Percentiles rank a stretch among this genome's conserved stretches.
Conservation (phyloP, 2,329 filamentous ascomycete genomes). For the Oidium heveae region DNA sequence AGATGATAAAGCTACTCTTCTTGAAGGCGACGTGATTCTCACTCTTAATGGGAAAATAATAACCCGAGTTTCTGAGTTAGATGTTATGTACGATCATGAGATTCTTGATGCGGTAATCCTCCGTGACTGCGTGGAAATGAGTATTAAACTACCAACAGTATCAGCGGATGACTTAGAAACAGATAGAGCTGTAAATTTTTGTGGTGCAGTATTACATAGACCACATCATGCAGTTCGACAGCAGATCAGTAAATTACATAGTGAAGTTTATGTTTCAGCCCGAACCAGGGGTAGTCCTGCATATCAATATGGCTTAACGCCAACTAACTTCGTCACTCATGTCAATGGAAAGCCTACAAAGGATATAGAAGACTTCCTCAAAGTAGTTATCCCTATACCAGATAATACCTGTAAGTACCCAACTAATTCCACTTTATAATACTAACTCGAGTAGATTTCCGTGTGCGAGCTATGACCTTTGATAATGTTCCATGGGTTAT, state of each 20-base stretch:
- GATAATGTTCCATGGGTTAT: conserved; percentile 98
- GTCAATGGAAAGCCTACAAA: conserved; percentile 76
- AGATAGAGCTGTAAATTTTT: conserved; percentile 76
- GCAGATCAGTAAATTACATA: conserved; percentile 89
- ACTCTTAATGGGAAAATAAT: conserved; percentile 80
- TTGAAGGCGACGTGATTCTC: conserved; percentile 80
- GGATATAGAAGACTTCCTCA: conserved; percentile 57
- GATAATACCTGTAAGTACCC: conserved; percentile 61
- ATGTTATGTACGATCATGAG: conserved; percentile 86
- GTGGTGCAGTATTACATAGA: conserved; percentile 74
- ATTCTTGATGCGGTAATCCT: conserved; percentile 65
- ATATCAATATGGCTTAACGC: conserved; percentile 76
- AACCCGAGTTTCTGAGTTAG: conserved; percentile 76
- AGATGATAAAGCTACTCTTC: conserved; percentile 36
- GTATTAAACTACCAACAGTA: conserved; percentile 58
- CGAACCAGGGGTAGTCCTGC: conserved; percentile 60
- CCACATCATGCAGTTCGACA: conserved; percentile 92
- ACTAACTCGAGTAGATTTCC: conserved; percentile 39
- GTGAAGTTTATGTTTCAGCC: conserved; percentile 85
- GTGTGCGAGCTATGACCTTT: conserved; percentile 89
- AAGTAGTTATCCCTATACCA: conserved; percentile 62
- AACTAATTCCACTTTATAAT: not conserved
- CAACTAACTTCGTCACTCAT: conserved; percentile 92
- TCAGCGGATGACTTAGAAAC: conserved; percentile 81
- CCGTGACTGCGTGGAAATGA: conserved; percentile 57